Percentiles rank a stretch among this genome's conserved stretches.
phyloP scores from a whole-genome alignment of 495 filamentous ascomycete genomes.

The Penicillium goetzii region DNA sequence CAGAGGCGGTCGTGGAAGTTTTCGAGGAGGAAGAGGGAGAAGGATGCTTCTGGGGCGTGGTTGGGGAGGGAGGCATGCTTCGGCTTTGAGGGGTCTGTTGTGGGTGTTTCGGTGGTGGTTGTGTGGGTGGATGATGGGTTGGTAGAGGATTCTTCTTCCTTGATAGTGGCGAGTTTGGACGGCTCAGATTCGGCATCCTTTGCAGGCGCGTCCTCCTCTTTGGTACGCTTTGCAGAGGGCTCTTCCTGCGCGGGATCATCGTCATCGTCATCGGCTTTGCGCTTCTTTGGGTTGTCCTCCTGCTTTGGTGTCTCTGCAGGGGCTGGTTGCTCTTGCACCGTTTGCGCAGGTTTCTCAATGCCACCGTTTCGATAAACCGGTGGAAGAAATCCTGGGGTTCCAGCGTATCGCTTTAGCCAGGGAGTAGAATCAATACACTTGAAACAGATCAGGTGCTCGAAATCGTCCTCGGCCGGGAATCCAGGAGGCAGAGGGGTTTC shows the following conservation, averaged over 20 bases:
- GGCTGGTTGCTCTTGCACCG: neutral
- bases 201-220: constrained; percentile 38
- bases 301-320: constrained; percentile 19
- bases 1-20: constrained; percentile 79
- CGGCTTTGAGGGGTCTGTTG: constrained; percentile 38
- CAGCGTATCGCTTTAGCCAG: constrained; percentile 93
- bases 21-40: constrained; percentile 80
- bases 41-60: constrained; percentile 49
- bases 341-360: constrained; percentile 17
- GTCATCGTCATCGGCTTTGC: constrained; percentile 70
- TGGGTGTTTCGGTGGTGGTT: neutral
- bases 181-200: constrained; percentile 26
- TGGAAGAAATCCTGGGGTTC: constrained; percentile 76
- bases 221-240: constrained; percentile 62
- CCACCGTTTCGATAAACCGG: constrained; percentile 58
- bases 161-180: constrained; percentile 24
- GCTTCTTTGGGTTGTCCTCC: constrained; percentile 61
- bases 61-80: constrained; percentile 52
- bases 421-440: constrained; percentile 87
- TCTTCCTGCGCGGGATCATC: constrained; percentile 43
- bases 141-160: constrained; percentile 27
- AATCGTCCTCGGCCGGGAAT: constrained; percentile 86
- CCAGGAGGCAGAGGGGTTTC: constrained; percentile 72
- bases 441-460: constrained; percentile 89
- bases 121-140: constrained; percentile 12